These are phyloP conservation scores for Austropuccinia psidii DNA, from an alignment of 1,284 basidiomycete species.

Conservation along the genomic window DNA sequence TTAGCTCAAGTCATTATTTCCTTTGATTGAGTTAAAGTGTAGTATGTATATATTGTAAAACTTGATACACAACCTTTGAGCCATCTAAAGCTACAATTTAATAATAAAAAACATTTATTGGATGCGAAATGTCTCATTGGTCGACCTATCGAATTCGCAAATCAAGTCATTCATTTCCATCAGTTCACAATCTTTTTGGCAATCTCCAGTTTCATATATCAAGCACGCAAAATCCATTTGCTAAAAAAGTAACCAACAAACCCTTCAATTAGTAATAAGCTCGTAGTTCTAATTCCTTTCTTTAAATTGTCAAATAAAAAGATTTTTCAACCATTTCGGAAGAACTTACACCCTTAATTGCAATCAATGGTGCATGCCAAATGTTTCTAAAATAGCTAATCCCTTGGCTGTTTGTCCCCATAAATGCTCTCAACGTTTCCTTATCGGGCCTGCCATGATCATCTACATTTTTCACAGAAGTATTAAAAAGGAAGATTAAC, in stretches of 20 bases:
- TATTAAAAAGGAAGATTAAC: too few species aligned
- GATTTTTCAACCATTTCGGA: not conserved
- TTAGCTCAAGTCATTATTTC: not conserved
- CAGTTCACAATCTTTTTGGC: constrained; percentile 19
- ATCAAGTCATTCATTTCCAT: constrained; percentile 1
- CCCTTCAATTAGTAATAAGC: too few species aligned
- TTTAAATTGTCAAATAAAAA: not conserved
- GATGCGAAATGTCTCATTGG: too few species aligned
- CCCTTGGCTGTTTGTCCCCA: constrained; percentile 69
- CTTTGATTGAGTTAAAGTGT: not conserved
- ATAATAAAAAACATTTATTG: too few species aligned
- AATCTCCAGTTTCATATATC: constrained; percentile 44
- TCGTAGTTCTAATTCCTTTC: too few species aligned
- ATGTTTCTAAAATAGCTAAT: constrained; percentile 69
- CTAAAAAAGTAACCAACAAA: too few species aligned
- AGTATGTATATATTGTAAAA: too few species aligned
- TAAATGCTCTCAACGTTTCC: constrained; percentile 65
- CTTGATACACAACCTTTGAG: too few species aligned
- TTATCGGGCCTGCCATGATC: constrained; percentile 68
- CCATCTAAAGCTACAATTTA: too few species aligned
- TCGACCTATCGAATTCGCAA: constrained; percentile 2
- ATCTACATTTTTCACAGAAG: not conserved
- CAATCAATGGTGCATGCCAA: constrained; percentile 61
- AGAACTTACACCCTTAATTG: constrained; percentile 40
- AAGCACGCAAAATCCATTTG: constrained; percentile 45